A percentile compares a stretch with the other conserved stretches of the same genome.
phyloP scores from a whole-genome alignment of 2,329 filamentous ascomycete species.

The Apiospora sp. region DNA sequence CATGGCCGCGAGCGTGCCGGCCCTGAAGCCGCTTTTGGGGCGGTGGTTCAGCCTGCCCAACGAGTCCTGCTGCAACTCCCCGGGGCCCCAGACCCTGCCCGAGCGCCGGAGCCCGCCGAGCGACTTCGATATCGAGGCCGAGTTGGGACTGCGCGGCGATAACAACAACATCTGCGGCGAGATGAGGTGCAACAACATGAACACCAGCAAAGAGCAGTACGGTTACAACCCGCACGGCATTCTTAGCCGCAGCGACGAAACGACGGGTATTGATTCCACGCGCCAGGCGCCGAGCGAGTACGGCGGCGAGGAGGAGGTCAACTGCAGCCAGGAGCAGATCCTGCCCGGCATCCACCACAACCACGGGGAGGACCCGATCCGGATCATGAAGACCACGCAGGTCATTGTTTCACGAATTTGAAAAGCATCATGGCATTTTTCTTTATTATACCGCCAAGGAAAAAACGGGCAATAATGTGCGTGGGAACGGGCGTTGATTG shows the following conservation, averaged over 20 bases:
- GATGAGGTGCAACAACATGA: background rate
- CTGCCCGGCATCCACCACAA: background rate
- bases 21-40: conserved; percentile 24
- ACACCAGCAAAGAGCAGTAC: background rate
- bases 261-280: background rate
- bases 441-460: background rate
- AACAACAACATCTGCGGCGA: background rate
- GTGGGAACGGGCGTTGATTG: background rate
- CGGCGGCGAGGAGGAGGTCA: background rate
- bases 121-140: conserved; percentile 5
- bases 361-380: background rate
- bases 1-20: conserved; percentile 25
- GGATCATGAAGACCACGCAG: conserved; percentile 16
- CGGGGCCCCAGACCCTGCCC: background rate
- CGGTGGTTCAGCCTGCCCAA: conserved; percentile 13
- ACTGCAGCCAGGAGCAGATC: background rate
- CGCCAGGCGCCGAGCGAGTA: background rate
- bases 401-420: conserved; percentile 2
- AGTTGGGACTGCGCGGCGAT: background rate
- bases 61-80: background rate
- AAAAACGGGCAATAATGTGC: background rate
- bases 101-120: background rate
- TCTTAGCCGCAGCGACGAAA: background rate
- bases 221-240: background rate
- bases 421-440: background rate